Percentiles rank a stretch among this genome's conserved stretches.
These are phyloP conservation scores for Collybia nuda DNA, from an alignment of 768 basidiomycete species.

Conservation along the genomic window DNA sequence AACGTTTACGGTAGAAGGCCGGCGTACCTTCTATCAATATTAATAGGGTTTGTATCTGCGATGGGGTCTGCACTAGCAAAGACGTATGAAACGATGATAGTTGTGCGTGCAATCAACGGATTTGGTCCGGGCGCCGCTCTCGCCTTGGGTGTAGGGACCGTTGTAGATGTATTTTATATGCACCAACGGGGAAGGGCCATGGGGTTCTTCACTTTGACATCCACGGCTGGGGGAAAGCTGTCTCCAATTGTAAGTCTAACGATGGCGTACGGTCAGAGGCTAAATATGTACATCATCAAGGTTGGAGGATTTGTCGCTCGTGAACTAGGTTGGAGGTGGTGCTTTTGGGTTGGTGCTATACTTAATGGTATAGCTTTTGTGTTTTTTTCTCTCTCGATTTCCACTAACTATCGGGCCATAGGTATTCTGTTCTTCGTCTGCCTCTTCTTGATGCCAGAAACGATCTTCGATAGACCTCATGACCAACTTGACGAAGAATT, in stretches of 20 bases:
- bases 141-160: conserved; percentile 38
- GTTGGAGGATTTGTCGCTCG: conserved; percentile 36
- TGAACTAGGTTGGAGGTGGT: conserved; percentile 39
- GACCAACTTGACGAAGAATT: conserved; percentile 11
- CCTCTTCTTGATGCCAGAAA: conserved; percentile 41
- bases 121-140: conserved; percentile 33
- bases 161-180: conserved; percentile 33
- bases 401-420: neutral
- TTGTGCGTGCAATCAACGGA: conserved; percentile 38
- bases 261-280: neutral
- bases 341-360: conserved; percentile 41
- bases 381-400: neutral
- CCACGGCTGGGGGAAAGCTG: conserved; percentile 39
- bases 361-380: conserved; percentile 24
- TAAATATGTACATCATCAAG: conserved; percentile 10
- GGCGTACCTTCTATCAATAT: conserved; percentile 31
- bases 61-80: conserved; percentile 30
- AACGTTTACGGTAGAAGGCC: conserved; percentile 40
- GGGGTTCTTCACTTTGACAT: conserved; percentile 36
- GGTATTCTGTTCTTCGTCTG: conserved; percentile 31
- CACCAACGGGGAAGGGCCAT: conserved; percentile 42
- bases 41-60: conserved; percentile 33
- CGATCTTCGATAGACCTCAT: conserved; percentile 31
- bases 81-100: conserved; percentile 30
- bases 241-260: conserved; percentile 34